These are phyloP conservation scores for Purshia tridentata DNA, from an alignment of 306 rosid species.

Conservation along the genomic window DNA sequence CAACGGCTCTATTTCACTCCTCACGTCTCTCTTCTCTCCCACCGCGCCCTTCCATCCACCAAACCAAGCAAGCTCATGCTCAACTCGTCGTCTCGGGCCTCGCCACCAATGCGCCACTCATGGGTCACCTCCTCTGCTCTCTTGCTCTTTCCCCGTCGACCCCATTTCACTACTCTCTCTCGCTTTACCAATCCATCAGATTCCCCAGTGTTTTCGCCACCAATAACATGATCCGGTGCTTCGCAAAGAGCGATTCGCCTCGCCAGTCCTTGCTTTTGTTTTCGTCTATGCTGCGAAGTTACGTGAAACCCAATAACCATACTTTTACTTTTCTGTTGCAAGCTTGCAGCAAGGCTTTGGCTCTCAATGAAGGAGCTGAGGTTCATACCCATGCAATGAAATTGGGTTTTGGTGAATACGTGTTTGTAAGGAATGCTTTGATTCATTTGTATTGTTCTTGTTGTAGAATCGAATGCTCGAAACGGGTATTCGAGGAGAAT, in stretches of 20 bases:
- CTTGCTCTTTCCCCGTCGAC: slow-evolving; percentile 37
- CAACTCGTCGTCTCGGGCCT: slow-evolving; percentile 43
- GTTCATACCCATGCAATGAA: slow-evolving; percentile 55
- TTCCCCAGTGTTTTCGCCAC: slow-evolving; percentile 52
- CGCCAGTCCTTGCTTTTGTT: slow-evolving; percentile 38
- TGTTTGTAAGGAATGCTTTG: slow-evolving; percentile 64
- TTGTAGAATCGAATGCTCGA: slow-evolving; percentile 33
- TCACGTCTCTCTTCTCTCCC: slow-evolving; percentile 33
- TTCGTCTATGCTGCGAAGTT: slow-evolving; percentile 38
- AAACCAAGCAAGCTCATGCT: slow-evolving; percentile 67
- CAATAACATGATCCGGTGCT: slow-evolving; percentile 69
- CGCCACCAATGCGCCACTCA: slow-evolving; percentile 29
- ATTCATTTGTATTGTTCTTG: slow-evolving; percentile 56
- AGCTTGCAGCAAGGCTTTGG: slow-evolving; percentile 49
- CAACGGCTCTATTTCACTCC: neutral
- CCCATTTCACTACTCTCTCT: slow-evolving; percentile 36
- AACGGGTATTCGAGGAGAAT: slow-evolving; percentile 56
- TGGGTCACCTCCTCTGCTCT: slow-evolving; percentile 52
- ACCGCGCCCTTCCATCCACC: slow-evolving; percentile 36
- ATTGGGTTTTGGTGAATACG: slow-evolving; percentile 45
- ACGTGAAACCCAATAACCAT: slow-evolving; percentile 53
- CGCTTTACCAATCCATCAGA: slow-evolving; percentile 38
- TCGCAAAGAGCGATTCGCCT: slow-evolving; percentile 44
- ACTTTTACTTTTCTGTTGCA: slow-evolving; percentile 70
- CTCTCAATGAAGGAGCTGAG: slow-evolving; percentile 45